A percentile compares a stretch with the other conserved stretches of the same genome.
Evolutionary conservation across 345 rosid species (phyloP).

Genomic region (Barbarea vulgaris): DNA sequence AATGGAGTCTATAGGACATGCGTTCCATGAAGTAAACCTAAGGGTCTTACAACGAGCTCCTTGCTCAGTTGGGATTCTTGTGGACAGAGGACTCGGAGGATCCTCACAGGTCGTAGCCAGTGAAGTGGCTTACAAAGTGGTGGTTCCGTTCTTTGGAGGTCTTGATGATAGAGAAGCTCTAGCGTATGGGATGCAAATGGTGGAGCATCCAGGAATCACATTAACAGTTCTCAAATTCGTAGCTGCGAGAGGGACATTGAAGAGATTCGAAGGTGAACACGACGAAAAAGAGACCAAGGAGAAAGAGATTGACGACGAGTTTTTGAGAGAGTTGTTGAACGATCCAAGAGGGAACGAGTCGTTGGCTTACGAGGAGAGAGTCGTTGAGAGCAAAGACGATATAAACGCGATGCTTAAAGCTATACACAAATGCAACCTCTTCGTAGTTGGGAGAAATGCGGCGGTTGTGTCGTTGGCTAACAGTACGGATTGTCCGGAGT

Average conservation of each 20-base stretch:
- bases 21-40: constrained; percentile 50
- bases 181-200: constrained; percentile 56
- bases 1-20: constrained; percentile 65
- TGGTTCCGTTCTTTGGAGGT: constrained; percentile 65
- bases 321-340: constrained; percentile 38
- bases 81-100: constrained; percentile 81
- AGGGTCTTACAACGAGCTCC: constrained; percentile 57
- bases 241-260: constrained; percentile 30
- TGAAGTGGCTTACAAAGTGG: constrained; percentile 55
- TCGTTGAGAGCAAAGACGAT: constrained; percentile 45
- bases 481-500: constrained; percentile 48
- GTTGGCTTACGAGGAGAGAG: constrained; percentile 40
- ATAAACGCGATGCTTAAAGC: constrained; percentile 36
- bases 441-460: constrained; percentile 50
- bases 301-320: constrained; percentile 32
- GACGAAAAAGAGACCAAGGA: constrained; percentile 26
- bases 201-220: constrained; percentile 61
- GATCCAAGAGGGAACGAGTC: constrained; percentile 39
- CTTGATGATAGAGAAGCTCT: constrained; percentile 63
- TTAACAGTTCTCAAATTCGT: constrained; percentile 46
- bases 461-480: constrained; percentile 36
- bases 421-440: constrained; percentile 45
- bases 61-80: constrained; percentile 73
- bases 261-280: constrained; percentile 26
- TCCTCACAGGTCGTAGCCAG: constrained; percentile 61